These are phyloP conservation scores for Alternaria ventricosa DNA, from an alignment of 2,329 filamentous ascomycete species.

Conservation along the genomic window DNA sequence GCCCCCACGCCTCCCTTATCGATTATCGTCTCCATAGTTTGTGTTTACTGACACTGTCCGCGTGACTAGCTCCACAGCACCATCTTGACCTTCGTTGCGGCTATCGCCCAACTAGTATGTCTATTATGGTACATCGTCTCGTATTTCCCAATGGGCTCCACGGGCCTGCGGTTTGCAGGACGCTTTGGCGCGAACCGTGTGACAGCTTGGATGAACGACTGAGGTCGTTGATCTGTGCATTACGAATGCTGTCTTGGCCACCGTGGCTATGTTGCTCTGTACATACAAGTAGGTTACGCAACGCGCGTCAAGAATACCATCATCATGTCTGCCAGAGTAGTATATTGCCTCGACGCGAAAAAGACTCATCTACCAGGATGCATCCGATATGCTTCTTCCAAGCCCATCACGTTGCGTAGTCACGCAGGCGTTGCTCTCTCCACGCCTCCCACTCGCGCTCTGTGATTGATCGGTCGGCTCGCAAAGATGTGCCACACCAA, in stretches of 20 bases:
- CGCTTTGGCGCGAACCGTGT: slow-evolving; percentile 85
- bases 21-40: slow-evolving; percentile 32
- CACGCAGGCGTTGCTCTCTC: slow-evolving; percentile 27
- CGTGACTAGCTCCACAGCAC: slow-evolving; percentile 71
- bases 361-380: slow-evolving; percentile 13
- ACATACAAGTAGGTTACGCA: slow-evolving; percentile 19
- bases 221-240: slow-evolving; percentile 13
- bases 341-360: slow-evolving; percentile 1
- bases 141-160: slow-evolving; percentile 97
- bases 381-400: slow-evolving; percentile 14
- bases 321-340: slow-evolving; percentile 1
- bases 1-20: slow-evolving; percentile 38
- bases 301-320: slow-evolving; percentile 34
- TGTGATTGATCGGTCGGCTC: slow-evolving; percentile 30
- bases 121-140: slow-evolving; percentile 93
- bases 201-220: slow-evolving; percentile 86
- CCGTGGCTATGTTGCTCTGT: slow-evolving; percentile 22
- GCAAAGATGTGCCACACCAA: slow-evolving; percentile 24
- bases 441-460: slow-evolving; percentile 14
- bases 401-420: slow-evolving; percentile 31
- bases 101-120: slow-evolving; percentile 81
- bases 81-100: slow-evolving; percentile 82
- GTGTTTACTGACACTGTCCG: slow-evolving; percentile 46
- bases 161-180: slow-evolving; percentile 83
- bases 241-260: slow-evolving; percentile 8